phyloP scores from a whole-genome alignment of 345 rosid genomes.

The Arabis alpina region DNA sequence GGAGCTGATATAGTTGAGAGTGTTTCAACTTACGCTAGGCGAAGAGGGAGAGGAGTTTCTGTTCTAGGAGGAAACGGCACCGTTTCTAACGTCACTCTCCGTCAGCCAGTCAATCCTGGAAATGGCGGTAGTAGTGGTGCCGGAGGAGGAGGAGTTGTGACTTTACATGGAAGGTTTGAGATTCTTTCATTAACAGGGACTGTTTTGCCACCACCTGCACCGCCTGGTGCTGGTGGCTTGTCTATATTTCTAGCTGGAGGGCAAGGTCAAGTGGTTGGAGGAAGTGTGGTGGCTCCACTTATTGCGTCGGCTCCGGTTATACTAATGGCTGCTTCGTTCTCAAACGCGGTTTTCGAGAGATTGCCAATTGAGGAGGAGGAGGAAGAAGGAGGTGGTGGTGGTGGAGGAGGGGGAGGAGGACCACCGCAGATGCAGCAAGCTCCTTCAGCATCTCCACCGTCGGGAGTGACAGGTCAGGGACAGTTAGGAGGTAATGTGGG shows the following conservation, averaged over 20 bases:
- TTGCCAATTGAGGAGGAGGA: conserved; percentile 65
- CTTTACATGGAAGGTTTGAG: conserved; percentile 84
- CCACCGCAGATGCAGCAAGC: conserved; percentile 51
- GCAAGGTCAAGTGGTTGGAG: conserved; percentile 86
- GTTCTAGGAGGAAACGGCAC: conserved; percentile 74
- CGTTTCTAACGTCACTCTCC: conserved; percentile 64
- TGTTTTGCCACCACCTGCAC: conserved; percentile 84
- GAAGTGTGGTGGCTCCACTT: conserved; percentile 67
- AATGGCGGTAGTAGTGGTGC: conserved; percentile 33
- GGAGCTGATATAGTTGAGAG: conserved; percentile 73
- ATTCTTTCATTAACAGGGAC: conserved; percentile 79
- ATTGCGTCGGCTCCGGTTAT: conserved; percentile 71
- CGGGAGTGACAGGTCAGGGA: conserved; percentile 60
- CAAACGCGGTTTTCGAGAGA: conserved; percentile 77
- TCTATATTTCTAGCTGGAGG: conserved; percentile 75
- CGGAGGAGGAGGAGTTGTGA: conserved; percentile 56
- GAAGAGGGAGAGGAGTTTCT: conserved; percentile 77
- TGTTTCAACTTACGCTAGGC: conserved; percentile 59
- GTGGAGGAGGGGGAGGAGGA: conserved; percentile 32
- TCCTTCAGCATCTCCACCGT: conserved; percentile 62
- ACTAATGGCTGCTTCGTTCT: conserved; percentile 78
- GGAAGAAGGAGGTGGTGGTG: conserved; percentile 36
- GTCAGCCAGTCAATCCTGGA: conserved; percentile 63
- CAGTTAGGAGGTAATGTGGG: conserved; percentile 54
- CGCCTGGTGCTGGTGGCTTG: conserved; percentile 75